Evolutionary conservation across 805 yeast species (phyloP), one percentile per base, ranked within the genome.

Genomic region (Hanseniaspora meyeri): DNA sequence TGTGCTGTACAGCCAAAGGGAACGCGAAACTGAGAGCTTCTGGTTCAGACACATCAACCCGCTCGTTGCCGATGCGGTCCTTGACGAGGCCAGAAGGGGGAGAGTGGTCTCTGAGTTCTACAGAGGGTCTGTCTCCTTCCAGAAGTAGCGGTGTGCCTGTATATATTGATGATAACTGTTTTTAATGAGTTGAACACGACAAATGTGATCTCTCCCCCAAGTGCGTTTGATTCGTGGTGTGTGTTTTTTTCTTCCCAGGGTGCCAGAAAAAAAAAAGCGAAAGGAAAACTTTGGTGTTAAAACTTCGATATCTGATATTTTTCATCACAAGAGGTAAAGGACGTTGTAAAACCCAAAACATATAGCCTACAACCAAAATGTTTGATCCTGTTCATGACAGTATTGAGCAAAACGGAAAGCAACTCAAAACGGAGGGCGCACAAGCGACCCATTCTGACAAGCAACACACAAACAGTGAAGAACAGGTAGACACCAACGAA

Each of bases 11-110:
- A 72, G 72, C 49, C 66, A 65, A 51, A 43, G 10, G 5, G 48
- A 57, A 4, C 34, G 29, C 16, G 11, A 19, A 9, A 53, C 61
- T 9, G 72, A 72, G 48, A 66, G 73, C 16, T 67, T 82, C 2
- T 87, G 95, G 95, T 87, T 86, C 65, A 93, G 95, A 0, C 72
- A 87, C 53, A 88, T 87, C 2, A 69, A 72, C 49, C 88, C 91
- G 0, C 70, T 73, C 5, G 75, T 77, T 47, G 82, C 87, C n/a
- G 85, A 81, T 62, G 83, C 85, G 0, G 74, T 87, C 5, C 76
- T 85, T 0, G 79, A 79, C 60, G 79, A 87, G 2, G 64, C 86
- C 3, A 49, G 70, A 14, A 67, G 70, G 0, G 77, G 78, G 6
- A 66, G 67, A 8, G 74, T 86, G 20, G 77, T 86, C 9, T 70